These are phyloP conservation scores for Citrus inodora DNA, from an alignment of 345 rosid species.

Conservation along the genomic window DNA sequence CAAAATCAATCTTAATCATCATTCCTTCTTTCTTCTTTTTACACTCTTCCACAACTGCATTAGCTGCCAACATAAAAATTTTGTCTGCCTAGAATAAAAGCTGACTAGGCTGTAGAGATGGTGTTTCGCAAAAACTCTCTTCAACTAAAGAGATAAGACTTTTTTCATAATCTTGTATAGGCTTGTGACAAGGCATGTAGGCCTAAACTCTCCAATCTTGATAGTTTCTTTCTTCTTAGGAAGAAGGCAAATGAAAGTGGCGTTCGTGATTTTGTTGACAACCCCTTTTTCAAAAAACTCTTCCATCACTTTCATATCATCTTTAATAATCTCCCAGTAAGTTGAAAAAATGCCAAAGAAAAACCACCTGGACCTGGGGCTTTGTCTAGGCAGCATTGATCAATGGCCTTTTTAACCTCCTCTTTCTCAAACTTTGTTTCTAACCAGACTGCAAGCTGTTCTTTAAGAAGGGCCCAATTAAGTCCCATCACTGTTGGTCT, in stretches of 20 bases:
- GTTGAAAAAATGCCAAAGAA: background rate
- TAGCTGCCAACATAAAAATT: background rate
- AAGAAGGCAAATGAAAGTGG: background rate
- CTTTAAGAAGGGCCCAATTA: background rate
- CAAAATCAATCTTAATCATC: background rate
- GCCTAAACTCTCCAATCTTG: background rate
- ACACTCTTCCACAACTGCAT: background rate
- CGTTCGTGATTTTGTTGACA: background rate
- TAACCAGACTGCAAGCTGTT: background rate
- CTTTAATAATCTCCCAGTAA: background rate
- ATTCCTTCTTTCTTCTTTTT: background rate
- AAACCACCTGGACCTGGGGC: too few relatives aligned
- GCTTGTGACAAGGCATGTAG: background rate
- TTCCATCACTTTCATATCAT: background rate
- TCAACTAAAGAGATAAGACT: background rate
- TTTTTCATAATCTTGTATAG: background rate
- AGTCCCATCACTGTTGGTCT: background rate
- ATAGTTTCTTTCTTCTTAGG: background rate
- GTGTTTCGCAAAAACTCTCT: background rate
- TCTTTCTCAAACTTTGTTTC: background rate
- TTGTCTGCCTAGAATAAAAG: background rate
- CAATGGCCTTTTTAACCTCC: background rate
- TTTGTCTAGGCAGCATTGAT: too few relatives aligned
- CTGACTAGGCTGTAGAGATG: background rate
- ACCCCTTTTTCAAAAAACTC: background rate